Evolutionary conservation across 2,329 filamentous ascomycete genomes (phyloP), one percentile per base, ranked within the genome.

Genomic region (Hirsutella rhossiliensis): DNA sequence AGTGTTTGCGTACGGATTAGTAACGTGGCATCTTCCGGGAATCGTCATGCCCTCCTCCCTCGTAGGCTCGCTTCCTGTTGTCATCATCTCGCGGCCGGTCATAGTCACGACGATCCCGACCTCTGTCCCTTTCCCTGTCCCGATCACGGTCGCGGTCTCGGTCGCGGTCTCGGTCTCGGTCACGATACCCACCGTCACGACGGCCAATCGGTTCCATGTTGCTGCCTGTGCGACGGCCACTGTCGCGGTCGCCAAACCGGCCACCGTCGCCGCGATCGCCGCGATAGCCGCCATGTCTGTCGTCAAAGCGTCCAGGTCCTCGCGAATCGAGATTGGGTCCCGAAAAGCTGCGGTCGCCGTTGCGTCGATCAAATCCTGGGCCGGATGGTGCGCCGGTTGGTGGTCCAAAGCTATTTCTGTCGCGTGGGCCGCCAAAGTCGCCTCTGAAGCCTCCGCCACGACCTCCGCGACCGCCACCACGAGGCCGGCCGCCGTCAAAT

Each of bases 131-230:
- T 43, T 57, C 56, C 13, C 54, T 48, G 41, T 48, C 68, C 46
- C 65, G 56, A 43, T 57, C 53, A 15, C 54, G 50, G 38, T 75
- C 73, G 39, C 73, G 62, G 42, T 50, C 50, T 29, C 56, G 57
- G 40, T 66, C 63, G 46, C 73, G 68, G 42, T 75, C 63, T 46
- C 72, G 64, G 58, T 80, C 76, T 59, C 58, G 50, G 30, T 67
- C 62, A 47, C 63, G 71, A 63, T 76, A 75, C 54, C 72, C 72
- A 61, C 71, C 70, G 51, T 82, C 78, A 56, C 80, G 62, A 47
- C 79, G 78, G 57, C 84, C 81, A 60, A 92, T 78, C 48, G 86
- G 87, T 62, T 94, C 87, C 64, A 84, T 83, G 66, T 94, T 92
- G 67, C 85, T 85, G 52, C 85, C 85, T 45, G 78, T 82, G 38